Conservation (phyloP, 106 monocot species). For the Phalaenopsis aphrodite region DNA sequence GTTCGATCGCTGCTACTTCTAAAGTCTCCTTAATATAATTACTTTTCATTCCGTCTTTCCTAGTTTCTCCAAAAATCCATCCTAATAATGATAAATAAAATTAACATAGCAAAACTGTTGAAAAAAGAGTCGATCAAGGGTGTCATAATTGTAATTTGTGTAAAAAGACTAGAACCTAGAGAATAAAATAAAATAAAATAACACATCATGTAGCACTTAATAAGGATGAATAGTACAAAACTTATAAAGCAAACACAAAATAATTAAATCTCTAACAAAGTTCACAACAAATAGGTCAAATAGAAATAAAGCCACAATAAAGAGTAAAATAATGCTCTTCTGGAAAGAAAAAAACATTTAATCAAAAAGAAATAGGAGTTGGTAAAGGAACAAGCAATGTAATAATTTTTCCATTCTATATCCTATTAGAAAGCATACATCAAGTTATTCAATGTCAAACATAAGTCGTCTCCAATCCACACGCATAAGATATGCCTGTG, state of each 20-base stretch:
- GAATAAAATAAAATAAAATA: neutral
- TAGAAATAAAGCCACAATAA: neutral
- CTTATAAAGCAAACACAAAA: neutral
- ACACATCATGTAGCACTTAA: neutral
- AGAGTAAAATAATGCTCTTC: neutral
- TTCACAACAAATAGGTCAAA: neutral
- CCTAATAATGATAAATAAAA: too few relatives aligned
- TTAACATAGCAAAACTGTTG: too few relatives aligned
- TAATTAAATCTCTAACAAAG: neutral
- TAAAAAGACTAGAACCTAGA: neutral
- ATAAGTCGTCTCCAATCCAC: neutral
- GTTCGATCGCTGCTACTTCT: too few relatives aligned
- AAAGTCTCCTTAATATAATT: too few relatives aligned
- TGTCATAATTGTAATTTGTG: too few relatives aligned
- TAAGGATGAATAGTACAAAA: neutral
- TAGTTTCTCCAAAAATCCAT: too few relatives aligned
- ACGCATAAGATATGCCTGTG: neutral
- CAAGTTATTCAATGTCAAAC: neutral
- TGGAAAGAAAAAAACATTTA: neutral
- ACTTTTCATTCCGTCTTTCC: too few relatives aligned
- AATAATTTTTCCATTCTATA: neutral
- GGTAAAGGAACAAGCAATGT: neutral
- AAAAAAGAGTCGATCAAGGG: too few relatives aligned
- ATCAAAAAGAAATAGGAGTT: neutral
- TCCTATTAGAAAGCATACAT: neutral